A percentile compares a stretch with the other conserved stretches of the same genome.
These are phyloP conservation scores for Coniella lustricola DNA, from an alignment of 2,329 filamentous ascomycete genomes.

Conservation along the genomic window DNA sequence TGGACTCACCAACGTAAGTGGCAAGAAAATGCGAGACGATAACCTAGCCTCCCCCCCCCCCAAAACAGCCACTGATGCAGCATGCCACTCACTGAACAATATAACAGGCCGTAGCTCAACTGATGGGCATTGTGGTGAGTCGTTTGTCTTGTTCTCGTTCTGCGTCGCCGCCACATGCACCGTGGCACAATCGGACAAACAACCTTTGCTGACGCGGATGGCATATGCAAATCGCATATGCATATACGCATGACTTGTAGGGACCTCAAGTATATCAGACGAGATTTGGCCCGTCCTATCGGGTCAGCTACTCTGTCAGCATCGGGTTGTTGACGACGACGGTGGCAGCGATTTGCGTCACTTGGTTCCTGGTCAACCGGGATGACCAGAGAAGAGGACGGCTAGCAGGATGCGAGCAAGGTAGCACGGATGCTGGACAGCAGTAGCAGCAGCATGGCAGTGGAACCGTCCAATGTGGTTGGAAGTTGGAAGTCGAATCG, in stretches of 20 bases:
- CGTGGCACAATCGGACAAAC: too few relatives aligned
- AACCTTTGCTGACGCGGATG: not conserved
- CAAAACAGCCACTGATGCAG: not conserved
- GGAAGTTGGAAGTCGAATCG: not conserved
- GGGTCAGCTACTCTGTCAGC: conserved; percentile 29
- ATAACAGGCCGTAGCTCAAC: conserved; percentile 22
- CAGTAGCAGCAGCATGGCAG: too few relatives aligned
- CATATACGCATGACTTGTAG: too few relatives aligned
- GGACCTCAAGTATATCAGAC: conserved; percentile 33
- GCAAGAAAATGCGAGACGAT: not conserved
- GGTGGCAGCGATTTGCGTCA: conserved; percentile 17
- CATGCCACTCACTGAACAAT: too few relatives aligned
- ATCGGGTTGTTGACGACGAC: conserved; percentile 27
- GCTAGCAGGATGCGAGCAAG: not conserved
- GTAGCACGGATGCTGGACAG: conserved; percentile 18
- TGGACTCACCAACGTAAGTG: conserved; percentile 28
- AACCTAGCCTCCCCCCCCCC: too few relatives aligned
- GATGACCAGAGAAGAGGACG: conserved; percentile 14
- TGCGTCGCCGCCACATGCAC: too few relatives aligned
- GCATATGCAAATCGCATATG: not conserved
- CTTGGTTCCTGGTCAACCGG: conserved; percentile 20
- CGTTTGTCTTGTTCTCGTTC: not conserved
- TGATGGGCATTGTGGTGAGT: conserved; percentile 30
- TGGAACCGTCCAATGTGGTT: too few relatives aligned
- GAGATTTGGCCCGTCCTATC: conserved; percentile 32